Evolutionary conservation across 73 alveolate genomes (phyloP), one percentile per base, ranked within the genome.

Genomic region (Loxodes magnus): DNA sequence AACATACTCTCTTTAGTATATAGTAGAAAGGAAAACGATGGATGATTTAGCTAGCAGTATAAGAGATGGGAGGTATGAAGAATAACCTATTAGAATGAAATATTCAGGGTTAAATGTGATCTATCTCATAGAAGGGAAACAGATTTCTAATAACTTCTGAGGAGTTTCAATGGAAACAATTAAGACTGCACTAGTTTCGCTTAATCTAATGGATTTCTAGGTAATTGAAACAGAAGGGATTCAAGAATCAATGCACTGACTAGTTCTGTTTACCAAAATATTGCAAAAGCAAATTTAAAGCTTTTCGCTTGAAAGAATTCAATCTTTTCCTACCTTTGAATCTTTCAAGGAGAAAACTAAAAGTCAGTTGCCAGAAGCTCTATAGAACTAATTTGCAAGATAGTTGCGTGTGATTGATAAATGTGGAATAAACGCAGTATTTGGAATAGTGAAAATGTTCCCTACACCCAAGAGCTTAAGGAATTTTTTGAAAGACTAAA

Each of bases 31-130:
- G 43, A 88, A 88, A 58, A 88, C 96, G 2, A 76, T 84, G 39
- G 88, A 88, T 55, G 98, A 88, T 71, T 68, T 88, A 16, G 92
- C 96, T 10, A 74, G 83, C 14, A 67, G 90, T 0, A 83, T 88
- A 5, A 21, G 78, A 3, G 98, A 88, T 71, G 94, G 94, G 10
- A 55, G 98, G 34, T 88, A 88, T 67, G 85, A 66, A 15, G 98
- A 83, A 53, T 88, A 88, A 58, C 82, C 82, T 69, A 82, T 70
- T 48, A 64, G 95, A 20, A 53, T 88, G 35, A 83, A 71, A 56
- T 65, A 72, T 54, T 43, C 87, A 9, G 83, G 84, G 6, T 66
- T 78, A 26, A 74, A 74, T 31, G 79, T 82, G 56, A 59, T 76
- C 48, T 88, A 88, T 75, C 60, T 88, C 44, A 66, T 88, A 20